Base-by-base conservation (phyloP, 2,329 filamentous ascomycete genomes). In the Phialocephala subalpina region DNA sequence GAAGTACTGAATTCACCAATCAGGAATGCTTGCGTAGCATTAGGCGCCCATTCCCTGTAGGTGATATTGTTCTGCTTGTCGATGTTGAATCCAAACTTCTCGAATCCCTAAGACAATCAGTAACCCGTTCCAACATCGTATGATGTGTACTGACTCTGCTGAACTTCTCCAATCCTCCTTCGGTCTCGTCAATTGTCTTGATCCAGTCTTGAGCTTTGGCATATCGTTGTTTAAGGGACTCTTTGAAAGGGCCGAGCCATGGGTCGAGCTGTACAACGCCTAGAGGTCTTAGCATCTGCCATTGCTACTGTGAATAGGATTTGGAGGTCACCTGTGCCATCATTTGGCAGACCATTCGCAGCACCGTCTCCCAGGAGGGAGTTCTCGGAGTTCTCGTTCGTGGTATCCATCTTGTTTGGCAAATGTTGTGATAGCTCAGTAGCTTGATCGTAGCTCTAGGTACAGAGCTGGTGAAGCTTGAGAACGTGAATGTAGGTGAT, bases 41-140 rank as follows among this genome's bases (percentile, higher is more conserved):
- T 97, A 29, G 96, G 94, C 0, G 96, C 96, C 96, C 96, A 99
- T 85, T 99, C 96, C 73, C 93, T 87, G 80, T 99, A 99, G 65
- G 86, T 84, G 71, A 99, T 93, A 78, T 94, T 94, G 78, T 93
- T 93, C 74, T 97, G 89, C 62, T 87, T 82, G 76, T 90, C 86
- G 67, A 96, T 90, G 72, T 92, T 93, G 80, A 99, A 88, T 63
- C 96, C 96, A 76, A 92, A 97, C 69, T 86, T 90, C 76, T 98
- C 93, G 69, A 88, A 91, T 53, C 96, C 95, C 93, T 97, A 71
- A 42, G 58, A 64, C 58, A 69, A 59, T 73, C 59, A 69, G 69
- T 45, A 45, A n/a, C n/a, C 20, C 20, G 14, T 22, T 29, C 52
- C 49, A 47, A 53, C 40, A 33, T 36, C 16, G 20, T 56, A 38